Evolutionary conservation across 495 filamentous ascomycete genomes (phyloP), one percentile per base, ranked within the genome.

Genomic region (Thermochaetoides thermophila): DNA sequence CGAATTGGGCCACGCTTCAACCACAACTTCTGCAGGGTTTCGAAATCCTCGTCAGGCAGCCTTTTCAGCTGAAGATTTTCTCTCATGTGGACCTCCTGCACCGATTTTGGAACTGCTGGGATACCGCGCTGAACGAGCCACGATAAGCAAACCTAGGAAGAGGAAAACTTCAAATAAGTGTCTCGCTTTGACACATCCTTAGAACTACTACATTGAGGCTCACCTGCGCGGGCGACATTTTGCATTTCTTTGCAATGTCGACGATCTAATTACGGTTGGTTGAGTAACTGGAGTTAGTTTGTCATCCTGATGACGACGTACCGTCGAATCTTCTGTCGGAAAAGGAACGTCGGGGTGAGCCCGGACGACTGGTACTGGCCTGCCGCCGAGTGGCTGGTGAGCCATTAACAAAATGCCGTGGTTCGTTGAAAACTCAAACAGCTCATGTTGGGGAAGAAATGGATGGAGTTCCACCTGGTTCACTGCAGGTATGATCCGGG

Each of bases 391-490:
- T 68, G 64, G 56, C 71, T 80, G 20, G 67, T 76, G 49, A 68
- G 74, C 76, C 46, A 83, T 65, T 37, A 79, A 65, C 37, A 75
- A 65, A 27, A 78, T 70, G 4, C 69, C 63, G 32, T 63, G 65
- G 24, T 65, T 61, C 31, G 67, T 60, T 20, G 65, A 66, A 8
- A 62, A 63, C 4, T 46, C 32, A 17, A 73, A 55, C 4, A 75
- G 50, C 20, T 64, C 60, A 35, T 73, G 41, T 46, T 57, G 32
- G 38, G 64, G 52, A 48, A 60, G 30, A 49, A 49, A 61, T 23
- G 58, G 58, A 21, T 60, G 49, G 4, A 61, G 32, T 32, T 64
- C 58, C 16, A 61, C 45, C 31, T 64, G 59, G 37, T 62, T 64
- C 9, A 54, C 35, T 3, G 43, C 42, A 3, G 59, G 53, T n/a